Base-by-base conservation (phyloP, 805 yeast species). In the Candida ipomoeae region DNA sequence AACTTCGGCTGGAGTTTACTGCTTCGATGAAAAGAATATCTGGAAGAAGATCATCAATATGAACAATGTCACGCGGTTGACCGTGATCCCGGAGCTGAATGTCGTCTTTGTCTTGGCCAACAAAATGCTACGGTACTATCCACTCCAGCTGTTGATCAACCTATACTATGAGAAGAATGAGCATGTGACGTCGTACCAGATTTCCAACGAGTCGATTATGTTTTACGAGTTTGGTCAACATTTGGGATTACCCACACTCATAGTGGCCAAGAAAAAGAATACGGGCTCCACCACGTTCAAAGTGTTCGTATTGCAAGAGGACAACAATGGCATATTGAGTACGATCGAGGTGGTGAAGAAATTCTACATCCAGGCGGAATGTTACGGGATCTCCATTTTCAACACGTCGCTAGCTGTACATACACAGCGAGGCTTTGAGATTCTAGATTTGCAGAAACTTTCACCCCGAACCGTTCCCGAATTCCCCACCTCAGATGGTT, bases 181-280 rank as follows among this genome's bases (percentile, higher is more conserved):
- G 23, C 61, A 63, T 3, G 56, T 77, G 18, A 70, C 78, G n/a
- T 79, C 85, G 14, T 74, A 79, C 31, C 64, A 74, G 26, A 57
- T 81, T 11, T 70, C 82, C 13, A 72, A 77, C 55, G 81, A 82
- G 44, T 68, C 64, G 67, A 81, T 62, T 0, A 66, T 78, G 1
- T 83, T 78, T 55, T 90, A 87, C 67, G 79, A 78, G 44, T 70
- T 86, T 52, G 96, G 94, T 0, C 78, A 74, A 31, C 89, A 90
- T 62, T 76, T 82, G 51, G 82, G 81, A 64, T 74, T 81, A 54
- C 80, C 73, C 39, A 74, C 80, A 76, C 65, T 84, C 50, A 80
- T 77, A 59, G 79, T 75, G 64, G 80, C 82, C 66, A 81, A 79
- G 60, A 75, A 70, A 67, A 82, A 74, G 64, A 75, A 70, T 48